Conservation (phyloP, 352 stramenopile genomes). For the Phytophthora sojae region DNA sequence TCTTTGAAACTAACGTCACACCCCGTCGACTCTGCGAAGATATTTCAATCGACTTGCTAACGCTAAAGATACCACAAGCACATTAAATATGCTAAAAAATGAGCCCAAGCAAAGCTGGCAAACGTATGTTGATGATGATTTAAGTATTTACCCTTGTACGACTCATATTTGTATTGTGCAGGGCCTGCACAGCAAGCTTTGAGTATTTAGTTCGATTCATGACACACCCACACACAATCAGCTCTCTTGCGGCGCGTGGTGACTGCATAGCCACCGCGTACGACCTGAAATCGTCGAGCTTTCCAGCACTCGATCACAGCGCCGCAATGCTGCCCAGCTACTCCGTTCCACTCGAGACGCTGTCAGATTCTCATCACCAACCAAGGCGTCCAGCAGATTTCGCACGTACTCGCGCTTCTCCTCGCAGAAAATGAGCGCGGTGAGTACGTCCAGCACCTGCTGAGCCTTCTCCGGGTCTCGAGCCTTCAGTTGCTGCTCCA, state of each 20-base stretch:
- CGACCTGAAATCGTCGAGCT: constrained; percentile 20
- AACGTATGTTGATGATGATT: too few relatives aligned
- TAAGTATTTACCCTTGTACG: too few relatives aligned
- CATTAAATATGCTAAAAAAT: too few relatives aligned
- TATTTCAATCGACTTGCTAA: too few relatives aligned
- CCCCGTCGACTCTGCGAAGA: too few relatives aligned
- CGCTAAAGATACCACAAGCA: too few relatives aligned
- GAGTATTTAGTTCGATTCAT: background rate
- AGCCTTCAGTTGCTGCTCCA: constrained; percentile 56
- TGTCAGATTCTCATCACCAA: constrained; percentile 31
- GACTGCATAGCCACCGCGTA: constrained; percentile 62
- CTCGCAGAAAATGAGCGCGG: constrained; percentile 58
- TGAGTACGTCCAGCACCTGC: constrained; percentile 65
- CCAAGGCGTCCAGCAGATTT: constrained; percentile 61
- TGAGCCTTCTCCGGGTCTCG: constrained; percentile 42
- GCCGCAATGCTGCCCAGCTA: constrained; percentile 50
- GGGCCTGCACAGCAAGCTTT: too few relatives aligned
- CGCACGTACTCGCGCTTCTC: constrained; percentile 72
- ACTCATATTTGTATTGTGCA: too few relatives aligned
- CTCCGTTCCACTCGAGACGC: constrained; percentile 21
- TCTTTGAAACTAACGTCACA: too few relatives aligned
- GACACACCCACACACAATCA: background rate
- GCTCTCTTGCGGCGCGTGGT: constrained; percentile 32
- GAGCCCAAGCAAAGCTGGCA: too few relatives aligned
- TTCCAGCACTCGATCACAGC: constrained; percentile 40